These are phyloP conservation scores for Dunaliella sp. DNA, from an alignment of 139 green algal species.

Conservation along the genomic window DNA sequence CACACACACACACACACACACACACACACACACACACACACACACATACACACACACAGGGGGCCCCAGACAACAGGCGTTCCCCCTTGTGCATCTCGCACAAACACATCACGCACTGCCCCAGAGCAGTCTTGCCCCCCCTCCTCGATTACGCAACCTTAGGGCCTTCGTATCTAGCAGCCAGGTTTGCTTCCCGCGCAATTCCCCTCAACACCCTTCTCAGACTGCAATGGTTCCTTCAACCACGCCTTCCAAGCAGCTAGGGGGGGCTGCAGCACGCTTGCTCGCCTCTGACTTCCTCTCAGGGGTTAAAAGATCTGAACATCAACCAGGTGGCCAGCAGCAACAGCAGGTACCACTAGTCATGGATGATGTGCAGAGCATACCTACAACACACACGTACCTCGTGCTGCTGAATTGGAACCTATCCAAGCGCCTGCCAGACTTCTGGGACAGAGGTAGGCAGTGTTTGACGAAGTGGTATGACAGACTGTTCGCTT, in stretches of 20 bases:
- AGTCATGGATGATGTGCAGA: background rate
- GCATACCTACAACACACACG: background rate
- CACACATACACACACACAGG: background rate
- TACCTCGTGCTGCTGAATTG: constrained; percentile 59
- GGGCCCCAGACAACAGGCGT: background rate
- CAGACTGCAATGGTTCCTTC: background rate
- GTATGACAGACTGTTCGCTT: too few species aligned
- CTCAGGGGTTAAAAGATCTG: background rate
- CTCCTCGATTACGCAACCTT: too few species aligned
- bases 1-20: background rate
- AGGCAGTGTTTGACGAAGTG: too few species aligned
- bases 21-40: background rate
- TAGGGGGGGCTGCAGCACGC: background rate
- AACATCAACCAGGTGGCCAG: background rate
- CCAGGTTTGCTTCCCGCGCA: too few species aligned
- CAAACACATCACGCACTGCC: background rate
- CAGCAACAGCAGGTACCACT: background rate
- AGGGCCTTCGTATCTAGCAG: too few species aligned
- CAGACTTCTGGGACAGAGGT: constrained; percentile 38
- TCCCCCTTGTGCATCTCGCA: background rate
- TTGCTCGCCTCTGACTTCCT: background rate
- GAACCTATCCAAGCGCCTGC: constrained; percentile 28
- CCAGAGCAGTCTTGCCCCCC: too few species aligned
- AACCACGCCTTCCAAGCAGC: background rate
- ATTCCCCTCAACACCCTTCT: too few species aligned